These are phyloP conservation scores for Rhizopogon rudus DNA, from an alignment of 768 basidiomycete species.

Conservation along the genomic window DNA sequence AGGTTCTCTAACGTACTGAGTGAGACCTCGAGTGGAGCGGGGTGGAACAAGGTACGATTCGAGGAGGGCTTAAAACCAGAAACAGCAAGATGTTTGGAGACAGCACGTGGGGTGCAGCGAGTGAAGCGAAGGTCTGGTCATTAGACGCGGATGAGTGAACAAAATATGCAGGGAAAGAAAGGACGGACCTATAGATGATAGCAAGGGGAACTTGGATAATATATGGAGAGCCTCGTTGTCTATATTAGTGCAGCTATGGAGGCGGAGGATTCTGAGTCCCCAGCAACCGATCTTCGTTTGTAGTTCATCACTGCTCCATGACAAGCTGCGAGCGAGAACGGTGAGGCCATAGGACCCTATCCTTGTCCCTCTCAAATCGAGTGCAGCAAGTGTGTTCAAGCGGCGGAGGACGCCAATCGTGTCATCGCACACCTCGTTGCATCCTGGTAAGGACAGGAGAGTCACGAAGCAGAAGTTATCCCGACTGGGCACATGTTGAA, in stretches of 20 bases:
- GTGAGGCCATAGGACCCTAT: conserved; percentile 51
- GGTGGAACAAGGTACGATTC: conserved; percentile 35
- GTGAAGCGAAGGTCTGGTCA: conserved; percentile 47
- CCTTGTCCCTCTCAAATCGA: conserved; percentile 57
- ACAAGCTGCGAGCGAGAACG: conserved; percentile 45
- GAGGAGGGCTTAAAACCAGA: conserved; percentile 23
- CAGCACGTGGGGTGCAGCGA: conserved; percentile 27
- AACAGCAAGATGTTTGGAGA: conserved; percentile 10
- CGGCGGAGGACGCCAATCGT: conserved; percentile 44
- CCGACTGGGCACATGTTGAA: conserved; percentile 53
- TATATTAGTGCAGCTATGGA: conserved; percentile 50
- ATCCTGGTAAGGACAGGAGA: conserved; percentile 53
- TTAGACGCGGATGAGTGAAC: conserved; percentile 1
- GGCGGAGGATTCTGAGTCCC: conserved; percentile 52
- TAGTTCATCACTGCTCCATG: conserved; percentile 25
- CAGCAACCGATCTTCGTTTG: conserved; percentile 39
- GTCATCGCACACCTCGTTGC: conserved; percentile 53
- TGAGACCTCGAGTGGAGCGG: conserved; percentile 32
- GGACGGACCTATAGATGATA: conserved; percentile 55
- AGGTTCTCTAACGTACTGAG: conserved; percentile 27
- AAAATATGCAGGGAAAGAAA: neutral
- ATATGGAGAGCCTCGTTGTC: conserved; percentile 36
- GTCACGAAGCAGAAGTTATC: conserved; percentile 60
- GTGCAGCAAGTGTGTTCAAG: conserved; percentile 51
- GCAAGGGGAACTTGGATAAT: conserved; percentile 48